Conservation (phyloP, 2,329 filamentous ascomycete species). For the Fusarium oligoseptatum region DNA sequence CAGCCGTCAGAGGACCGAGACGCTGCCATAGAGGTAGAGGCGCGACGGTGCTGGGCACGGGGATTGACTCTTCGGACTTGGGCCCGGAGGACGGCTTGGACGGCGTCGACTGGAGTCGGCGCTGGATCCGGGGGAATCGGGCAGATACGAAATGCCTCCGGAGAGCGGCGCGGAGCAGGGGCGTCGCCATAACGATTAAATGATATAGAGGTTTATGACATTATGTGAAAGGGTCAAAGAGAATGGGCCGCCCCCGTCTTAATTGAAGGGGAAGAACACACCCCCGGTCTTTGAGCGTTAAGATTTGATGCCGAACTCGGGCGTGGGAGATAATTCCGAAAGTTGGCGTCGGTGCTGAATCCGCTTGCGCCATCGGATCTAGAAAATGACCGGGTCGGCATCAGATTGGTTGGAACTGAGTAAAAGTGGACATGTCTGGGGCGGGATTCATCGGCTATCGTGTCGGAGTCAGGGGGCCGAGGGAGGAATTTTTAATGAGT, state of each 20-base stretch:
- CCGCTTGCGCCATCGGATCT: conserved; percentile 2
- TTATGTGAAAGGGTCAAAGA: conserved; percentile 12
- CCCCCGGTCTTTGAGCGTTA: conserved; percentile 4
- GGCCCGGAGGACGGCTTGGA: neutral
- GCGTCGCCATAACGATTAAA: conserved; percentile 31
- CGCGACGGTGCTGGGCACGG: conserved; percentile 36
- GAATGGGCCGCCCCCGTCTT: neutral
- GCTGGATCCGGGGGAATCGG: conserved; percentile 32
- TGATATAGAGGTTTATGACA: conserved; percentile 9
- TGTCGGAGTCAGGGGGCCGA: neutral
- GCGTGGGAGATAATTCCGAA: conserved; percentile 29
- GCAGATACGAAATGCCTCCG: conserved; percentile 19
- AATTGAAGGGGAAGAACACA: neutral
- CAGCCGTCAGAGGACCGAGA: conserved; percentile 68
- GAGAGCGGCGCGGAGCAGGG: conserved; percentile 35
- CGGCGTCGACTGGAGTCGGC: conserved; percentile 32
- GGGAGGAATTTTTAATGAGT: neutral
- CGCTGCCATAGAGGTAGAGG: conserved; percentile 66
- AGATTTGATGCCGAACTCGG: conserved; percentile 34
- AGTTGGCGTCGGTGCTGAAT: neutral
- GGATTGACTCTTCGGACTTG: conserved; percentile 36
- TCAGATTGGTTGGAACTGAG: conserved; percentile 17
- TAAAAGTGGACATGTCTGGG: neutral
- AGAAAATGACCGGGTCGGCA: neutral
- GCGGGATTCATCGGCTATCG: conserved; percentile 10